Conservation (phyloP, 78 protist species). For the Dictyostelium discoideum region dicty_2.7 NC_007089.4:3576001-3576500, state of each 20-base stretch:
- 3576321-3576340: constrained; percentile 3
- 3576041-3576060: neutral
- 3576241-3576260: neutral
- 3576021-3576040: neutral
- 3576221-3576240: neutral
- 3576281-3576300: neutral
- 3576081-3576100: neutral
- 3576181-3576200: neutral
- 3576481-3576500: too few species aligned
- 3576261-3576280: neutral
- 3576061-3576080: neutral
- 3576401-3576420: neutral
- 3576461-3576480: neutral
- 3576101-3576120: neutral
- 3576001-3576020: neutral
- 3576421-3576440: neutral
- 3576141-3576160: neutral
- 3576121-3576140: neutral
- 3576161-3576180: neutral
- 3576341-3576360: neutral
- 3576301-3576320: neutral
- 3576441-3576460: neutral
- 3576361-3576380: neutral
- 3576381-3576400: neutral
- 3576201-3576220: neutral